These are phyloP conservation scores for Lanmaoa rubissima DNA, from an alignment of 768 basidiomycete genomes.

Conservation along the genomic window DNA sequence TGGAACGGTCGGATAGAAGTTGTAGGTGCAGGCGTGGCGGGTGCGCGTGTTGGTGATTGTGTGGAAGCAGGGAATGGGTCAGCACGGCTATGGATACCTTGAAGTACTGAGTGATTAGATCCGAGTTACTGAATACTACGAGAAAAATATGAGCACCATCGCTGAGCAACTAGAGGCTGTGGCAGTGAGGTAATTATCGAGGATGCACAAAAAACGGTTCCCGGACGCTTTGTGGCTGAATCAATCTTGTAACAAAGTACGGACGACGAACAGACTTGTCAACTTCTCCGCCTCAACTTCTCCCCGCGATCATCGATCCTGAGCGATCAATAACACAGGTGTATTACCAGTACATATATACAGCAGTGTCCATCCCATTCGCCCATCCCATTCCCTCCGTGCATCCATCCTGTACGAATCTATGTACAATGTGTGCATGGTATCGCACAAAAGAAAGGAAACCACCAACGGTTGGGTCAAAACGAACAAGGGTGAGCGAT, in stretches of 20 bases:
- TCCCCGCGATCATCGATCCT: too few species aligned
- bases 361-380: not conserved
- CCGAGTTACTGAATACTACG: not conserved
- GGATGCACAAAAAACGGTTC: too few species aligned
- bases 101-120: too few species aligned
- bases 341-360: not conserved
- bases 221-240: too few species aligned
- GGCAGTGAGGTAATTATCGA: too few species aligned
- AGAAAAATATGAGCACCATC: not conserved
- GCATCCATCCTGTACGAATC: not conserved
- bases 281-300: too few species aligned
- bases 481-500: not conserved
- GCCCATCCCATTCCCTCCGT: not conserved
- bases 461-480: not conserved
- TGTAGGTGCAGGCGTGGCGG: not conserved
- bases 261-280: too few species aligned
- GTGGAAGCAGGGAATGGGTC: not conserved
- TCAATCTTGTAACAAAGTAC: too few species aligned
- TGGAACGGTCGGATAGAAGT: not conserved
- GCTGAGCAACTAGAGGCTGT: too few species aligned
- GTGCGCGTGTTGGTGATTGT: not conserved
- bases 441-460: slow-evolving; percentile 5
- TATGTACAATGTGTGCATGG: slow-evolving; percentile 1
- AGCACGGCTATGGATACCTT: too few species aligned
- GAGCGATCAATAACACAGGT: not conserved